Conservation (phyloP, 768 basidiomycete species). For the Suillus plorans region DNA sequence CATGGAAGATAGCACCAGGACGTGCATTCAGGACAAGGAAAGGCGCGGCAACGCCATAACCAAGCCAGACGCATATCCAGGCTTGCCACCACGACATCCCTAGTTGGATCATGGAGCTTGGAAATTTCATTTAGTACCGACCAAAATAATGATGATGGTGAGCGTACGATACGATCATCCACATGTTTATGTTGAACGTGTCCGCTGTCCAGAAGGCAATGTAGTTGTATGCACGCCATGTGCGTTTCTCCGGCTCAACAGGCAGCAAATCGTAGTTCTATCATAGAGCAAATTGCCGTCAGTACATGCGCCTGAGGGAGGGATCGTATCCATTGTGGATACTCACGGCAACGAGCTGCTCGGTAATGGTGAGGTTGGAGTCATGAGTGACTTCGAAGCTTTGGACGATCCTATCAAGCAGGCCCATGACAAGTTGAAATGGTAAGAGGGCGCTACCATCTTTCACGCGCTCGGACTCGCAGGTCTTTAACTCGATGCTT, state of each 20-base stretch:
- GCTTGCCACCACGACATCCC: constrained; percentile 85
- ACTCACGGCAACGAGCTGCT: constrained; percentile 60
- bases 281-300: constrained; percentile 2
- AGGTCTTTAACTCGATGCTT: neutral
- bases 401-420: constrained; percentile 23
- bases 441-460: too few relatives aligned
- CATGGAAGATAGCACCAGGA: constrained; percentile 73
- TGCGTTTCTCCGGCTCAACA: constrained; percentile 58
- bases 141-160: too few relatives aligned
- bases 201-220: constrained; percentile 79
- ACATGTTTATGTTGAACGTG: constrained; percentile 80
- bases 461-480: too few relatives aligned
- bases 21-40: constrained; percentile 79
- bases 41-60: constrained; percentile 57
- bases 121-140: neutral
- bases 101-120: constrained; percentile 60
- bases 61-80: constrained; percentile 78
- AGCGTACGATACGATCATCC: constrained; percentile 64
- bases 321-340: constrained; percentile 9
- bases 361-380: constrained; percentile 49
- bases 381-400: constrained; percentile 54
- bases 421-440: constrained; percentile 18
- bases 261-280: constrained; percentile 75
- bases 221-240: constrained; percentile 68
- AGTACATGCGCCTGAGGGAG: neutral